Conservation (phyloP, 2,329 filamentous ascomycete species). For the Claviceps cyperi region DNA sequence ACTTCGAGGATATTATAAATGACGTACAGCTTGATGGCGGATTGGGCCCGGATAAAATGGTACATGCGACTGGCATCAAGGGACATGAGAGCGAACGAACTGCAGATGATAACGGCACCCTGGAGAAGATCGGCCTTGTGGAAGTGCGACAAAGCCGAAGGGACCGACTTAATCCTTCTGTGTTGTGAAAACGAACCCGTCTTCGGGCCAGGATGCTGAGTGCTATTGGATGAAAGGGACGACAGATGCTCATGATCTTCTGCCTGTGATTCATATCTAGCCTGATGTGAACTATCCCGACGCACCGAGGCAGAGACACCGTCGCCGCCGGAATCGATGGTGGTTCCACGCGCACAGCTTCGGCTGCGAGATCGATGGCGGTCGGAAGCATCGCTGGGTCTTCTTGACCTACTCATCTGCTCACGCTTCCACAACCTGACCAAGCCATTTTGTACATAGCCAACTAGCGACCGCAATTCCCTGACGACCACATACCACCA, state of each 20-base stretch:
- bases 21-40: constrained; percentile 94
- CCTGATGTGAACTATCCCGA: constrained; percentile 4
- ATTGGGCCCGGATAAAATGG: constrained; percentile 89
- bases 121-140: constrained; percentile 94
- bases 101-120: constrained; percentile 74
- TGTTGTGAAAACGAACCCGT: constrained; percentile 36
- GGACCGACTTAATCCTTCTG: constrained; percentile 66
- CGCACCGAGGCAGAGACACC: constrained; percentile 2
- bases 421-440: constrained; percentile 61
- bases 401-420: constrained; percentile 25
- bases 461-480: constrained; percentile 56
- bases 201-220: constrained; percentile 14
- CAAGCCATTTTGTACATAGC: constrained; percentile 66
- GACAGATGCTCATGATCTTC: constrained; percentile 4
- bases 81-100: constrained; percentile 71
- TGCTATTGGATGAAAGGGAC: constrained; percentile 7
- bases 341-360: constrained; percentile 19
- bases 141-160: constrained; percentile 70
- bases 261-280: background rate
- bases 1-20: constrained; percentile 97
- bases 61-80: constrained; percentile 97
- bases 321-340: constrained; percentile 6
- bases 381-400: constrained; percentile 20
- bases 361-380: constrained; percentile 23
- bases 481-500: constrained; percentile 59